A percentile compares a stretch with the other conserved stretches of the same genome.
These are phyloP conservation scores for Nyctanthes arbortristis DNA, from an alignment of 257 asterid species.

Conservation along the genomic window DNA sequence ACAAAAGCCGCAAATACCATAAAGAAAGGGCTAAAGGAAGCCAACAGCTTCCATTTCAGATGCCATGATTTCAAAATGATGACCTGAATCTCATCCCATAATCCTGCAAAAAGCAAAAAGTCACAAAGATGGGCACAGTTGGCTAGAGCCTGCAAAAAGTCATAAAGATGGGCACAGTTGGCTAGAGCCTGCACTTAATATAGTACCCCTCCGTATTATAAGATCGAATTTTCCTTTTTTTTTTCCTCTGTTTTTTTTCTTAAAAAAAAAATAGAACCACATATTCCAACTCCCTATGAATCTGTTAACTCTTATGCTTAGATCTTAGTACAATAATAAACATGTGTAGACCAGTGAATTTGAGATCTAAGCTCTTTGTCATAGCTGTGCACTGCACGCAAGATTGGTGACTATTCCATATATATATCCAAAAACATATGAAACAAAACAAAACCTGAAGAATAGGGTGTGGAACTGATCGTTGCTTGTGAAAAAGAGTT, in stretches of 20 bases:
- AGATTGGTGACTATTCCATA: constrained; percentile 15
- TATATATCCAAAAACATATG: constrained; percentile 22
- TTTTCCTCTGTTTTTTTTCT: no score
- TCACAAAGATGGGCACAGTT: constrained; percentile 9
- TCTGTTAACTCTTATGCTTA: constrained; percentile 11
- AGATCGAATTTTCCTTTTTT: no score
- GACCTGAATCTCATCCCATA: constrained; percentile 55
- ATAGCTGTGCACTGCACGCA: background rate
- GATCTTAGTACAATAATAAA: background rate
- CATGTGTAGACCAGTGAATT: background rate
- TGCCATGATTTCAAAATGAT: constrained; percentile 60
- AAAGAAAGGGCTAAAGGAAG: constrained; percentile 65
- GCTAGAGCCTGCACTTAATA: background rate
- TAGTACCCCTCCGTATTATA: background rate
- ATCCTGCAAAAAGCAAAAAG: constrained; percentile 49
- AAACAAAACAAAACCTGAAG: constrained; percentile 56
- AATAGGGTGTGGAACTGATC: constrained; percentile 31
- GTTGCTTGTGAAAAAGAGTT: constrained; percentile 24
- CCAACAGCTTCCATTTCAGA: constrained; percentile 61
- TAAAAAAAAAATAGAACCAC: background rate
- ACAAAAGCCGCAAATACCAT: constrained; percentile 58
- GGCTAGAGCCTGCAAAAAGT: no score
- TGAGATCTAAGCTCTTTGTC: background rate
- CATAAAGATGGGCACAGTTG: constrained; percentile 15
- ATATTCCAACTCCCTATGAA: constrained; percentile 4